phyloP scores from a whole-genome alignment of 192 early-diverging fungal genomes.

The Umbelopsis isabellina region DNA sequence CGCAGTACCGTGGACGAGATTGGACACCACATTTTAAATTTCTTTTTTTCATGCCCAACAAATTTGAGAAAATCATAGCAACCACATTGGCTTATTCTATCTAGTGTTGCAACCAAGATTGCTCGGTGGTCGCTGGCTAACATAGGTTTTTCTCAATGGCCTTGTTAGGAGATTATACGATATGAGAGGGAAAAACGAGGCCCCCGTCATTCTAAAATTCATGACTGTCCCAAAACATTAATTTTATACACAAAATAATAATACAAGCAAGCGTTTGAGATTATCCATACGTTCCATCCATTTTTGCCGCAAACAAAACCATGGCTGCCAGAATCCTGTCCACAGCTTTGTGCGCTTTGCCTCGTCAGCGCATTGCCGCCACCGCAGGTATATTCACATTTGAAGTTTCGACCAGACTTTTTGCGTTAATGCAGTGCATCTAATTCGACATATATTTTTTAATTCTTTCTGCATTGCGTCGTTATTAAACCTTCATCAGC shows the following conservation, averaged over 20 bases:
- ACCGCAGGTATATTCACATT: not conserved
- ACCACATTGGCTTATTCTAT: not conserved
- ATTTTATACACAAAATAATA: constrained; percentile 21
- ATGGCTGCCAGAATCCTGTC: constrained; percentile 19
- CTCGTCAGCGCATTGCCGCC: constrained; percentile 21
- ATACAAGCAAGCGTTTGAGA: not conserved
- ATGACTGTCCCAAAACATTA: constrained; percentile 15
- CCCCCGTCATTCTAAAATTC: constrained; percentile 17
- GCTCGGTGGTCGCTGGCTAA: no score
- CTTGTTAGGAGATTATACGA: no score
- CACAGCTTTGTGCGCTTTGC: constrained; percentile 22
- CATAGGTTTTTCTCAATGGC: no score
- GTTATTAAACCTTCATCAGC: not conserved
- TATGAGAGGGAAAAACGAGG: not conserved
- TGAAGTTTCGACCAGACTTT: not conserved
- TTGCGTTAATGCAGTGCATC: not conserved
- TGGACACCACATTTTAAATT: not conserved
- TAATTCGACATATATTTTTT: not conserved
- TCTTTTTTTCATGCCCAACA: no score
- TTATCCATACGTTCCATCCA: constrained; percentile 3
- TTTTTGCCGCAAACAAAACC: constrained; percentile 10
- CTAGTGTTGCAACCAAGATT: no score
- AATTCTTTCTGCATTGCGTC: not conserved
- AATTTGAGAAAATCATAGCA: not conserved
- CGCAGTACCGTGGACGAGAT: not conserved